phyloP scores from a whole-genome alignment of 2,329 filamentous ascomycete species.

The Teratosphaeria pseudoeucalypti region DNA sequence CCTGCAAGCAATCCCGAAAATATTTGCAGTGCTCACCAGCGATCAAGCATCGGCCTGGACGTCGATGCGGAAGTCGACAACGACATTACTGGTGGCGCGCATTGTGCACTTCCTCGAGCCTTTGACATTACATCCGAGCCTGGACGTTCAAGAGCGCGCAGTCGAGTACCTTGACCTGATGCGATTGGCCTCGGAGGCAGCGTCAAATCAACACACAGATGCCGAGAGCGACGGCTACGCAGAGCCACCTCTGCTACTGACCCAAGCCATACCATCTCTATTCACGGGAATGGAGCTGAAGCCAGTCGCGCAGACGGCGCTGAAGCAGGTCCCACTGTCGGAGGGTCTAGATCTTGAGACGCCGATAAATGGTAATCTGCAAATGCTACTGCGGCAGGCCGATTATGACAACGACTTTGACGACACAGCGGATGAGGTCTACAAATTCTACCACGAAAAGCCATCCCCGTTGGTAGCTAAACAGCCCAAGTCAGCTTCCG shows the following conservation, averaged over 20 bases:
- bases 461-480: constrained; percentile 34
- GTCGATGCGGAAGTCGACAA: constrained; percentile 59
- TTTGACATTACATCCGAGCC: constrained; percentile 66
- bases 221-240: constrained; percentile 55
- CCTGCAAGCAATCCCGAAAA: constrained; percentile 75
- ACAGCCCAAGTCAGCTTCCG: constrained; percentile 14
- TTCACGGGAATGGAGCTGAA: constrained; percentile 84
- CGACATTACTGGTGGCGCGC: constrained; percentile 67
- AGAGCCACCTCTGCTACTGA: constrained; percentile 73
- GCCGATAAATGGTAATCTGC: constrained; percentile 68
- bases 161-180: constrained; percentile 88
- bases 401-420: constrained; percentile 34
- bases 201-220: constrained; percentile 50
- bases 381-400: constrained; percentile 49
- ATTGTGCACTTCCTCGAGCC: constrained; percentile 74
- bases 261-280: constrained; percentile 78
- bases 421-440: constrained; percentile 33
- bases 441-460: constrained; percentile 37
- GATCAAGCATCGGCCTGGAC: constrained; percentile 60
- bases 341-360: constrained; percentile 66
- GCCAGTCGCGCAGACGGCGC: constrained; percentile 72
- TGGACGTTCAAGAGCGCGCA: constrained; percentile 90
- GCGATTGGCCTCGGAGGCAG: constrained; percentile 75
- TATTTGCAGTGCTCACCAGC: constrained; percentile 64
- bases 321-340: constrained; percentile 75